Evolutionary conservation across 148 eudicot species (phyloP), one percentile per base, ranked within the genome.

Genomic region (Limonium bicolor): DNA sequence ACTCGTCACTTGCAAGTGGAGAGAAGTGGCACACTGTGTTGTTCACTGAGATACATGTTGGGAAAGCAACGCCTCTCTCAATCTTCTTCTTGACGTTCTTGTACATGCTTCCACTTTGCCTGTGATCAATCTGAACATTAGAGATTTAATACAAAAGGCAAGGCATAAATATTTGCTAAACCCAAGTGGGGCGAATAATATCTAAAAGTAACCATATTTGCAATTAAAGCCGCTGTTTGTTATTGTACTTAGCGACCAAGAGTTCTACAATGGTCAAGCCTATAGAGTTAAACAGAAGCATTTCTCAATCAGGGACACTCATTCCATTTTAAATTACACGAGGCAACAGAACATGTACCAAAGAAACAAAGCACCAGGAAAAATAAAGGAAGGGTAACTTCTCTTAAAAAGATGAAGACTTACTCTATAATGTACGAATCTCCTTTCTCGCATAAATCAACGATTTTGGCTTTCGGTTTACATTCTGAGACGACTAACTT

Each of bases 31-130:
- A 60, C 27, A 82, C 72, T 8, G 74, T 71, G 54, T 73, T 87
- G 73, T 87, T 87, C 29, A 86, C 86, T 1, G 96, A 87, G 23
- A 87, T 48, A 59, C 96, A 87, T 6, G 96, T 78, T 7, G 96
- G 96, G 50, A 87, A 87, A 18, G 96, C 96, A 58, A 87, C 67
- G 39, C 96, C 96, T 64, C 67, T 78, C 63, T 86, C 96, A 26
- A 86, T 82, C 88, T 86, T 86, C 82, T 78, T 86, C 67, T 86
- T 86, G 36, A 59, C 75, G 48, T 69, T 86, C 68, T 86, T 86
- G 67, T 82, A 86, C 77, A 68, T 75, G 48, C 59, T 82, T 1
- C 75, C 87, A 45, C 84, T 49, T 64, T 78, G 82, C 61, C 96
- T 86, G 55, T 12, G 56, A 4, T 39, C 11, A 29, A 42, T 13